Evolutionary conservation across 805 yeast genomes (phyloP), one percentile per base, ranked within the genome.

Genomic region (Yarrowia sp.): DNA sequence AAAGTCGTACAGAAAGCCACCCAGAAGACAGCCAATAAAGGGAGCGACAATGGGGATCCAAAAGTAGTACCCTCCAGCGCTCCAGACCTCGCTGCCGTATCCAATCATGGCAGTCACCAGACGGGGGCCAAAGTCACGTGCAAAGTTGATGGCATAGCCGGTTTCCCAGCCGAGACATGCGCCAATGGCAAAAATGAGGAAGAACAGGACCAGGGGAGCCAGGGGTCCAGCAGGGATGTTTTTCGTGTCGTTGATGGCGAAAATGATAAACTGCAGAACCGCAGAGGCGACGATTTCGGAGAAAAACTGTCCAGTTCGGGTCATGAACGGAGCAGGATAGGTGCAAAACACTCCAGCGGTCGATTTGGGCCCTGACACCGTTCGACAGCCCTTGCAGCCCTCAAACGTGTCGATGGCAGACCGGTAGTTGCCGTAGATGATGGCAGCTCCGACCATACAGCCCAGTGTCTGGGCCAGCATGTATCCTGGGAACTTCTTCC

Each of bases 111-210:
- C 78, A 15, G 85, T 76, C 38, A 85, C 85, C 48, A 85, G 73
- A 72, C 88, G 77, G 69, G 88, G 88, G n/a, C 84, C 86, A 63
- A 84, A 78, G 75, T 85, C 88, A 77, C 88, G 82, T 41, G 87
- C 87, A 68, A 81, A 77, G 75, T 85, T 85, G 73, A 85, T 75
- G 50, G 87, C 87, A 72, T 82, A 83, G 32, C 86, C 86, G 15
- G 87, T 84, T 73, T 82, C 83, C 75, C 78, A 82, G 55, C 86
- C 85, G 71, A 82, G 78, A 11, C 84, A 75, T 14, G 84, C 78
- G 73, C 85, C 86, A 56, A 84, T 72, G 50, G 80, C 80, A 69
- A 75, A 80, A 61, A 85, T 81, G 70, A 83, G 75, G 58, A 85
- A 72, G 70, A 82, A 82, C 41, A 85, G 74, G 73, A 83, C 81